Evolutionary conservation across 768 basidiomycete genomes (phyloP).

Genomic region (Naganishia antarctica): DNA sequence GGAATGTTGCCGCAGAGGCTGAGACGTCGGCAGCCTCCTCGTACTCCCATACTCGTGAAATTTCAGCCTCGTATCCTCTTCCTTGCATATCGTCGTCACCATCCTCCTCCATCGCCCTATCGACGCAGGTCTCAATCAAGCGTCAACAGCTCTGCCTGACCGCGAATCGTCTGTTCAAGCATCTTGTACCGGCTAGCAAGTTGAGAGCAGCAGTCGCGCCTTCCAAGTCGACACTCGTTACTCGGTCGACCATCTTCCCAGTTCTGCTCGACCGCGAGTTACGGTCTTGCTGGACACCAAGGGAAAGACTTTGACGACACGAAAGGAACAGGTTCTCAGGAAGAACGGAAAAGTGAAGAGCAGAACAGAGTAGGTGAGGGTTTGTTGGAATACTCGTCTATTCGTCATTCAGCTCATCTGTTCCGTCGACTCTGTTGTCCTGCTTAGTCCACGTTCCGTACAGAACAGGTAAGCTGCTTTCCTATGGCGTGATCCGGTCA

Average conservation of each 20-base stretch:
- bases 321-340: too few species aligned
- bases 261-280: not conserved
- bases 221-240: slow-evolving; percentile 9
- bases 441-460: not conserved
- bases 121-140: not conserved
- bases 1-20: not conserved
- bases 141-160: not conserved
- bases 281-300: not conserved
- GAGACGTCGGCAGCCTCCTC: too few species aligned
- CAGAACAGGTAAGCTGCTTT: not conserved
- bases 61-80: not conserved
- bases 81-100: not conserved
- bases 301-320: not conserved
- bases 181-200: slow-evolving; percentile 19
- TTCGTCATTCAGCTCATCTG: not conserved
- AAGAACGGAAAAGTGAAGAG: not conserved
- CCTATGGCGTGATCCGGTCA: not conserved
- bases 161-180: not conserved
- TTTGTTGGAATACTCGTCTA: not conserved
- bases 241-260: not conserved
- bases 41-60: not conserved
- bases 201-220: not conserved
- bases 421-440: not conserved
- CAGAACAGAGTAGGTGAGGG: not conserved
- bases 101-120: not conserved